Conservation (phyloP, 2,329 filamentous ascomycete genomes). For the Ophiostoma himal-ulmi region DNA sequence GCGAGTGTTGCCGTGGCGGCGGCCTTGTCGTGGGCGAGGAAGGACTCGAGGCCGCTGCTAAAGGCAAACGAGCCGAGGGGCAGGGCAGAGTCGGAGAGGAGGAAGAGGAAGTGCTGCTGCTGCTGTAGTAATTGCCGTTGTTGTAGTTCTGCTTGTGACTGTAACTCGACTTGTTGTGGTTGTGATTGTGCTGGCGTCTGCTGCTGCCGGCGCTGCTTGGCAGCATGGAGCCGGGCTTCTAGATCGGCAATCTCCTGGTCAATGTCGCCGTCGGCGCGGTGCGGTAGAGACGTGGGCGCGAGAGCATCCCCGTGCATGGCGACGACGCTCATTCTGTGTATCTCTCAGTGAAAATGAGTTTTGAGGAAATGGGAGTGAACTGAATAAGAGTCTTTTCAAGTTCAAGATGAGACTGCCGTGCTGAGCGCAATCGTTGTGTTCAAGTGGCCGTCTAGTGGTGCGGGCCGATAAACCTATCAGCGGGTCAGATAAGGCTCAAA, state of each 20-base stretch:
- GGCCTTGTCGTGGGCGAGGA: slow-evolving; percentile 57
- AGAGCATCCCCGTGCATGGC: background rate
- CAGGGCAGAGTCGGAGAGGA: slow-evolving; percentile 75
- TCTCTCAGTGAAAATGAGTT: background rate
- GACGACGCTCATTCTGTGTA: background rate
- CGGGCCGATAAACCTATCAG: slow-evolving; percentile 11
- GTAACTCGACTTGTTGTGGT: background rate
- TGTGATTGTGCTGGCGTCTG: background rate
- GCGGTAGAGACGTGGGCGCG: background rate
- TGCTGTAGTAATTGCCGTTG: slow-evolving; percentile 20
- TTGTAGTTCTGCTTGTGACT: slow-evolving; percentile 3
- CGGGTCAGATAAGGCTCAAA: background rate
- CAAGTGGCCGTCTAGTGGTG: background rate
- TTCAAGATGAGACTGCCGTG: background rate
- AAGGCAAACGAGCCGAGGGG: slow-evolving; percentile 85
- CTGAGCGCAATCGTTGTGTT: no score
- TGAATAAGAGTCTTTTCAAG: background rate
- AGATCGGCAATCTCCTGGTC: slow-evolving; percentile 54
- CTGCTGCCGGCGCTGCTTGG: slow-evolving; percentile 36
- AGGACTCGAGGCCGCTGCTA: slow-evolving; percentile 76
- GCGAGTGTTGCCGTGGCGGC: slow-evolving; percentile 5
- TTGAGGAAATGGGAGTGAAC: background rate
- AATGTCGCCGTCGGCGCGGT: slow-evolving; percentile 28
- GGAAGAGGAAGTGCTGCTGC: slow-evolving; percentile 60
- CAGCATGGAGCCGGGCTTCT: slow-evolving; percentile 43